Conservation (phyloP, 257 asterid genomes). For the Solanum pimpinellifolium region DNA sequence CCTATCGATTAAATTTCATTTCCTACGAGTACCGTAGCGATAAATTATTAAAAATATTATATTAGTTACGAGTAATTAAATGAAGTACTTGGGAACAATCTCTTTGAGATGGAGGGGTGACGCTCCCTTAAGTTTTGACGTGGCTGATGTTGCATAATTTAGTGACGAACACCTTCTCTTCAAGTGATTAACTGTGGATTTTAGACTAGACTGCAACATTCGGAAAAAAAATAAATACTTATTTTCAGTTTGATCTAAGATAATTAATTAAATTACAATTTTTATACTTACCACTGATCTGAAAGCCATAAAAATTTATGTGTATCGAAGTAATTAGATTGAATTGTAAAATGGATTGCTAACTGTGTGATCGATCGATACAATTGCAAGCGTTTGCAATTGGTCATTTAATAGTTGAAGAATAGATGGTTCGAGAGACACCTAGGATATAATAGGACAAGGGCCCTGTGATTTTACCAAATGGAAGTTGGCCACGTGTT, state of each 20-base stretch:
- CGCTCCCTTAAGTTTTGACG: slow-evolving; percentile 16
- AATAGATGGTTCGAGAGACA: not conserved
- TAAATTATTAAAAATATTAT: no score
- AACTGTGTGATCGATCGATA: not conserved
- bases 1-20: no score
- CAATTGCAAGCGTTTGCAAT: not conserved
- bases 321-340: no score
- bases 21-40: no score
- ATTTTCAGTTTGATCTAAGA: no score
- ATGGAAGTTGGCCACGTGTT: not conserved
- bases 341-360: not conserved
- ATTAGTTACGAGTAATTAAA: no score
- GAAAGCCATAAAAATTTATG: not conserved
- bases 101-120: not conserved
- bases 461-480: not conserved
- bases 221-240: no score
- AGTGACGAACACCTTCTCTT: slow-evolving; percentile 4
- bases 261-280: no score
- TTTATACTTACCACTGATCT: not conserved
- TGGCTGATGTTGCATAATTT: slow-evolving; percentile 12
- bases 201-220: slow-evolving; percentile 7
- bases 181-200: slow-evolving; percentile 2
- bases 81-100: slow-evolving; percentile 10
- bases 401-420: not conserved
- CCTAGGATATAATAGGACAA: not conserved